Evolutionary conservation across 768 basidiomycete species (phyloP).

Genomic region (Trametes punicea): DNA sequence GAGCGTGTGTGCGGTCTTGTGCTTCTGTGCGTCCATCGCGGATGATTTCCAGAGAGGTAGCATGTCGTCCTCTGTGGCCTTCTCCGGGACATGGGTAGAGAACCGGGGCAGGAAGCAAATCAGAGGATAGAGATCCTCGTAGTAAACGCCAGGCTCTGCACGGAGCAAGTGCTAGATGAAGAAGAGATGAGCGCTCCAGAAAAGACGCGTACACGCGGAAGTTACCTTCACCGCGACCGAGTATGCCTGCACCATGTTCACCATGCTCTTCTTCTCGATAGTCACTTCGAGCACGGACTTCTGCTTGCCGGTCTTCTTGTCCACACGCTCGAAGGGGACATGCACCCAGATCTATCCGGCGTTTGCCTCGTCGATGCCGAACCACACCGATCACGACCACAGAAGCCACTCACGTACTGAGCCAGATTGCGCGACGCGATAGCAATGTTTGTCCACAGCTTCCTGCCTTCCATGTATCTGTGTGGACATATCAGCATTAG

Average conservation of each 20-base stretch:
- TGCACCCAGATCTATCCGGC: constrained; percentile 52
- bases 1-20: constrained; percentile 19
- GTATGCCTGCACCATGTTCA: constrained; percentile 70
- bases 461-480: constrained; percentile 64
- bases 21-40: constrained; percentile 25
- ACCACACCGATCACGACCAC: background rate
- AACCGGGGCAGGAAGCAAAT: constrained; percentile 66
- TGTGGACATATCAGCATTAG: too few species aligned
- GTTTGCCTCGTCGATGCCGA: background rate
- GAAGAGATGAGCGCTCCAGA: background rate
- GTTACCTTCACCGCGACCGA: constrained; percentile 62
- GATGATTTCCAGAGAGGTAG: constrained; percentile 58
- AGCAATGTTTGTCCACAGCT: constrained; percentile 64
- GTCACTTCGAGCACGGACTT: constrained; percentile 42
- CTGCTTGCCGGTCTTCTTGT: constrained; percentile 29
- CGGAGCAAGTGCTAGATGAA: constrained; percentile 52
- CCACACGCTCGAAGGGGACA: constrained; percentile 42
- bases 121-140: constrained; percentile 69
- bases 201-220: background rate
- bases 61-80: constrained; percentile 37
- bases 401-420: constrained; percentile 43
- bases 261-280: constrained; percentile 73
- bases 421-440: constrained; percentile 57
- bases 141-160: constrained; percentile 67
- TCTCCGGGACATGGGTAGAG: constrained; percentile 29